Evolutionary conservation across 805 yeast genomes (phyloP).

Genomic region (Lachancea lanzarotensis): DNA sequence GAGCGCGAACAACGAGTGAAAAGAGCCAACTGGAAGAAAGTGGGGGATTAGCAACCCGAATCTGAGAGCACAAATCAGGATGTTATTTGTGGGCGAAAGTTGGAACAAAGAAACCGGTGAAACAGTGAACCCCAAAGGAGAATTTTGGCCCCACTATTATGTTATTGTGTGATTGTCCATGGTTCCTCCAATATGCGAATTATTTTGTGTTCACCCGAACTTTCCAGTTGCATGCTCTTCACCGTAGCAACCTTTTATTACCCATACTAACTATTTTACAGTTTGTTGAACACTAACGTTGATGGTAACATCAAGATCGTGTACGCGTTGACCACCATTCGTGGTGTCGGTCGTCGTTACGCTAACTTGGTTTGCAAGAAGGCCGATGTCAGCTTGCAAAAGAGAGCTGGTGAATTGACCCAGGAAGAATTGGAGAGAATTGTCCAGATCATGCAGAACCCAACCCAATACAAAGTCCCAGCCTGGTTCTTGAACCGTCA

Average conservation of each 20-base stretch:
- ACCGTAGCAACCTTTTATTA: not conserved
- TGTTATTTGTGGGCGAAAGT: no score
- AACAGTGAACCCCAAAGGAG: no score
- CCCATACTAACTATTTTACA: conserved; percentile 39
- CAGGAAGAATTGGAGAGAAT: conserved; percentile 99
- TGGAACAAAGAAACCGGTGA: no score
- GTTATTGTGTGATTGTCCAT: no score
- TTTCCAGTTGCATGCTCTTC: no score
- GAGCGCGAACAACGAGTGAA: not conserved
- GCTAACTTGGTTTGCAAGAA: conserved; percentile 99
- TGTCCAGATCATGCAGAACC: conserved; percentile 99
- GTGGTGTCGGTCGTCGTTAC: conserved; percentile 99
- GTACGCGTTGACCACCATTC: conserved; percentile 99
- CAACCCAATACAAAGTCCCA: conserved; percentile 98
- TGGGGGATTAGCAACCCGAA: no score
- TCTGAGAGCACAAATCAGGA: no score
- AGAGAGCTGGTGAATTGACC: conserved; percentile 99
- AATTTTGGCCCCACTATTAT: no score
- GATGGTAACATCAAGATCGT: conserved; percentile 99
- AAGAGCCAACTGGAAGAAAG: not conserved
- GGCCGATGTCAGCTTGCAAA: conserved; percentile 97
- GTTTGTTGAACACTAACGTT: conserved; percentile 99
- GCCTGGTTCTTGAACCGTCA: conserved; percentile 99
- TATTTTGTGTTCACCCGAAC: no score
- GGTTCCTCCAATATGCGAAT: no score